Conservation (phyloP, 1,284 basidiomycete species). For the Meira miltonrushii region DNA sequence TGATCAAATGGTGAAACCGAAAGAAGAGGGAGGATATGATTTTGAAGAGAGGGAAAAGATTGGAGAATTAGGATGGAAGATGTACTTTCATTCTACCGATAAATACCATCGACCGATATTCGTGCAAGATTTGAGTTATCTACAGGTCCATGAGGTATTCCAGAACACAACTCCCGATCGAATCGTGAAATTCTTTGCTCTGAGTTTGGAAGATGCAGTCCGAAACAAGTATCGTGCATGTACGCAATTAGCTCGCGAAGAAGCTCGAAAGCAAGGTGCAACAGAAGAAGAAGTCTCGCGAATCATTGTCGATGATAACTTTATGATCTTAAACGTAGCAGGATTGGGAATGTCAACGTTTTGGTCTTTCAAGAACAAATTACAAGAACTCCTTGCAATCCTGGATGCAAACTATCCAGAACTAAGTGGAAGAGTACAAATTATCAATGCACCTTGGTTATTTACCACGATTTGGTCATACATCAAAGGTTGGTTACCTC, state of each 20-base stretch:
- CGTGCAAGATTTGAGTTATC: conserved; percentile 43
- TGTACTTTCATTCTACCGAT: conserved; percentile 51
- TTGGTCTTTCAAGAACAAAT: conserved; percentile 34
- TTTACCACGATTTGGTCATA: conserved; percentile 45
- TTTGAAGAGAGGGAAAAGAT: conserved; percentile 42
- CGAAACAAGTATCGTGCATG: conserved; percentile 40
- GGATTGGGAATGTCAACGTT: conserved; percentile 44
- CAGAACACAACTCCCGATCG: conserved; percentile 36
- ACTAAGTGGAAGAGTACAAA: conserved; percentile 44
- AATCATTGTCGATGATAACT: conserved; percentile 45
- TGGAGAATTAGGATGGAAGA: conserved; percentile 42
- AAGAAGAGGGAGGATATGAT: conserved; percentile 21
- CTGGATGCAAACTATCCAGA: conserved; percentile 50
- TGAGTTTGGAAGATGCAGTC: conserved; percentile 44
- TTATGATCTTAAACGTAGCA: conserved; percentile 47
- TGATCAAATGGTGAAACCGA: conserved; percentile 19
- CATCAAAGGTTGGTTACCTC: conserved; percentile 48
- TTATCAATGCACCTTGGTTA: conserved; percentile 47
- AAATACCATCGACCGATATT: conserved; percentile 45
- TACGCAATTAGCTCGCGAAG: conserved; percentile 12
- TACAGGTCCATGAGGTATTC: conserved; percentile 36
- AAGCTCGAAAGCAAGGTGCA: background rate
- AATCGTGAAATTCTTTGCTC: conserved; percentile 46
- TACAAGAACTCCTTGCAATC: conserved; percentile 40
- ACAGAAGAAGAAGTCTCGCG: background rate